These are phyloP conservation scores for Sporisorium scitamineum DNA, from an alignment of 1,284 basidiomycete species.

Conservation along the genomic window DNA sequence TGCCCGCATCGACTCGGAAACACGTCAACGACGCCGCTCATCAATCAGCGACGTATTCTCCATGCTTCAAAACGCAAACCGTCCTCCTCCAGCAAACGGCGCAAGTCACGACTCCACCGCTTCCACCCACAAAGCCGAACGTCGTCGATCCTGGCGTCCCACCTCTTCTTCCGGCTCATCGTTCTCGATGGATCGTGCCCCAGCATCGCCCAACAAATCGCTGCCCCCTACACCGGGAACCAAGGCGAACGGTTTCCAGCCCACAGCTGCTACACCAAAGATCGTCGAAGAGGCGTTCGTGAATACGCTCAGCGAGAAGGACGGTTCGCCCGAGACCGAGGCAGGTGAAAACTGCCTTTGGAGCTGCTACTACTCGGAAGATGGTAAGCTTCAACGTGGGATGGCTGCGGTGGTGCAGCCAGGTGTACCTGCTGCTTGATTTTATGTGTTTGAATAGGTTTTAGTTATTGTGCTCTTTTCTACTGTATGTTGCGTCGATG, in stretches of 20 bases:
- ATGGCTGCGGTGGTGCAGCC: neutral
- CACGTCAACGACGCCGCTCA: constrained; percentile 12
- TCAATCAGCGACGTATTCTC: constrained; percentile 37
- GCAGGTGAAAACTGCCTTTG: constrained; percentile 19
- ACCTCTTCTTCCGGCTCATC: constrained; percentile 5
- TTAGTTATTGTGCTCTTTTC: neutral
- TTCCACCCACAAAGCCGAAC: constrained; percentile 9
- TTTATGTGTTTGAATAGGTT: neutral
- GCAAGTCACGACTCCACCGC: neutral
- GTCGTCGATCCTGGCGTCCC: constrained; percentile 33
- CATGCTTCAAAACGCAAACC: constrained; percentile 17
- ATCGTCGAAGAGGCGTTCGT: constrained; percentile 30
- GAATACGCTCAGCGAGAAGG: neutral
- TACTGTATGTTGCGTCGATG: no score
- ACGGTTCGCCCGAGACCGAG: neutral
- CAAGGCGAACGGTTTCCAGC: constrained; percentile 16
- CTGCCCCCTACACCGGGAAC: constrained; percentile 9
- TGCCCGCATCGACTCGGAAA: constrained; percentile 7
- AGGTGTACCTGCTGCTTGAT: constrained; percentile 2
- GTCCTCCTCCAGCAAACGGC: neutral
- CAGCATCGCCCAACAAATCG: constrained; percentile 1
- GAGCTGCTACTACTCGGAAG: constrained; percentile 45
- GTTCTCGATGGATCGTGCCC: neutral
- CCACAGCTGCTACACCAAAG: constrained; percentile 26
- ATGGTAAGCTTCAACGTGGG: constrained; percentile 8